Evolutionary conservation across 306 rosid species (phyloP).

Genomic region (Comarum palustre): DNA sequence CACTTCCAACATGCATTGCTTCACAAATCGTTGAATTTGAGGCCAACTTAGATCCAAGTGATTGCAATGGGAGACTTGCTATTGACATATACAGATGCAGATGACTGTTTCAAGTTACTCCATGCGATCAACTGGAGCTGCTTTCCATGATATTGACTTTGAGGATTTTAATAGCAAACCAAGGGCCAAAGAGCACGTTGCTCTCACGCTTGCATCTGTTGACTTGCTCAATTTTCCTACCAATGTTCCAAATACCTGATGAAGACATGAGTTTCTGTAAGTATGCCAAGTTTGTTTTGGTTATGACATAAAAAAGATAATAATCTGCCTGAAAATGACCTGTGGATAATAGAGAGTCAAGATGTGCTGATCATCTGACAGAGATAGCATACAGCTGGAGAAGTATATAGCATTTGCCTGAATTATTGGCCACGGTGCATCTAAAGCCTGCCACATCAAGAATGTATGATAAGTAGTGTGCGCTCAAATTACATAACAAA

Average conservation of each 20-base stretch:
- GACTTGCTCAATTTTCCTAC: slow-evolving; percentile 80
- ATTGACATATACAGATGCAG: background rate
- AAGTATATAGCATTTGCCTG: slow-evolving; percentile 96
- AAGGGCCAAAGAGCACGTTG: slow-evolving; percentile 76
- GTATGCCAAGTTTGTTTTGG: background rate
- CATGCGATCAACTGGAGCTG: slow-evolving; percentile 42
- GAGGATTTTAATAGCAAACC: slow-evolving; percentile 80
- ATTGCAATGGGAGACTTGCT: background rate
- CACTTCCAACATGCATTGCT: background rate
- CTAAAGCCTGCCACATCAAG: slow-evolving; percentile 76
- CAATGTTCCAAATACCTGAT: slow-evolving; percentile 70
- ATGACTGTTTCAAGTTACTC: slow-evolving; percentile 32
- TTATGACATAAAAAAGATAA: slow-evolving; percentile 18
- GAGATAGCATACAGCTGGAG: slow-evolving; percentile 71
- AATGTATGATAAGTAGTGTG: background rate
- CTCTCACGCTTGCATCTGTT: slow-evolving; percentile 77
- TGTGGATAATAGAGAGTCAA: slow-evolving; percentile 64
- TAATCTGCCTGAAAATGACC: slow-evolving; percentile 41
- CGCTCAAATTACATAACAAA: too few relatives aligned
- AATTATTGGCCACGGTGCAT: slow-evolving; percentile 92
- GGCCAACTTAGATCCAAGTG: background rate
- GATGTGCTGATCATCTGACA: slow-evolving; percentile 70
- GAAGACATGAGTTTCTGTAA: slow-evolving; percentile 27
- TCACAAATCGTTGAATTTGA: background rate
- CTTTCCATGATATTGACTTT: slow-evolving; percentile 55